Conservation (phyloP, 2,329 filamentous ascomycete genomes). For the Clonostachys sp. region DNA sequence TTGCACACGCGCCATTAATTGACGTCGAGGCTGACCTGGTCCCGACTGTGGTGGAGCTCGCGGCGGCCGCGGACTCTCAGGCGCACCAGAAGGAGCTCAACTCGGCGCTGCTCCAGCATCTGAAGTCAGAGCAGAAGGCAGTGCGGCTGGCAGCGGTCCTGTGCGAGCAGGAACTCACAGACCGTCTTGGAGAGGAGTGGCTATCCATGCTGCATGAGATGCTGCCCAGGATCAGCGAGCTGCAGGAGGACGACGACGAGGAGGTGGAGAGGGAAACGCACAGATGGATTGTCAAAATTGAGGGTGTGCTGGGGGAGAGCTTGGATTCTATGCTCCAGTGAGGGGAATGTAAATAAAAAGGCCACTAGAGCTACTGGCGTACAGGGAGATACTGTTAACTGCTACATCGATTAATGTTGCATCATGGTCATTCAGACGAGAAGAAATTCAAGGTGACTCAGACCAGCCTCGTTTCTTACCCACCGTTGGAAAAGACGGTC, state of each 20-base stretch:
- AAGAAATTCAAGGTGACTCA: too few relatives aligned
- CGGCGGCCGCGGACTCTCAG: slow-evolving; percentile 70
- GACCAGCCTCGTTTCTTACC: too few relatives aligned
- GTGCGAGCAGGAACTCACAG: slow-evolving; percentile 75
- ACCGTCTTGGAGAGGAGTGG: slow-evolving; percentile 88
- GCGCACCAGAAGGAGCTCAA: slow-evolving; percentile 93
- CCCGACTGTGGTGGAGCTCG: slow-evolving; percentile 71
- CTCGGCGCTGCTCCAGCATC: slow-evolving; percentile 67
- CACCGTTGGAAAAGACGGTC: too few relatives aligned
- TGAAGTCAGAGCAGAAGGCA: slow-evolving; percentile 66
- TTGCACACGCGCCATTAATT: slow-evolving; percentile 39
- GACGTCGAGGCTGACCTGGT: slow-evolving; percentile 52
- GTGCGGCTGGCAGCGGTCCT: slow-evolving; percentile 79
- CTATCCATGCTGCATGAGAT: slow-evolving; percentile 87
- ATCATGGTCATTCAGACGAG: too few relatives aligned
- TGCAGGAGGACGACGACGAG: slow-evolving; percentile 96
- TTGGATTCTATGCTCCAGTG: slow-evolving; percentile 87
- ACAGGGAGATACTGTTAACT: too few relatives aligned
- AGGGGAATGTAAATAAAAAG: too few relatives aligned
- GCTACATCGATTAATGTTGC: too few relatives aligned
- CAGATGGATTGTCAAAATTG: slow-evolving; percentile 86
- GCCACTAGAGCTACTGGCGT: too few relatives aligned
- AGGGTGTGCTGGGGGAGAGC: slow-evolving; percentile 83
- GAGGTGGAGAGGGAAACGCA: slow-evolving; percentile 84
- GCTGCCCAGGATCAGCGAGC: slow-evolving; percentile 90